Conservation (phyloP, 139 green algal species). For the Coelastrella sp. region DNA sequence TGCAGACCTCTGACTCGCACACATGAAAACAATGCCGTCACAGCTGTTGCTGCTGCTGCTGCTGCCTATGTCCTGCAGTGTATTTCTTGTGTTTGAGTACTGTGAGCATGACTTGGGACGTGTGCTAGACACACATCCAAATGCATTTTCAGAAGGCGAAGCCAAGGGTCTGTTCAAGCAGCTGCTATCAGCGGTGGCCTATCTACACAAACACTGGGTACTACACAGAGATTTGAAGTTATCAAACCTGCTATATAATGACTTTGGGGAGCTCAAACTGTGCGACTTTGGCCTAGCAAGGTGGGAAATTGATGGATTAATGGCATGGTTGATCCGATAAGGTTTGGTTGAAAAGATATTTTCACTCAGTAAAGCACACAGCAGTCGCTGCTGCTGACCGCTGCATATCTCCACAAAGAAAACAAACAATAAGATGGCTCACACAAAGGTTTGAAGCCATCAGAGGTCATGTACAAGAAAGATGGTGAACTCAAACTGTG, state of each 20-base stretch:
- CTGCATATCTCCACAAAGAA: constrained; percentile 78
- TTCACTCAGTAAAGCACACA: too few species aligned
- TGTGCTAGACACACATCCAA: constrained; percentile 72
- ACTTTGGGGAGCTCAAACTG: constrained; percentile 76
- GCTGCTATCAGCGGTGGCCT: constrained; percentile 79
- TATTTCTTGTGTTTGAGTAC: constrained; percentile 93
- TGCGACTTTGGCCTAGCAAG: constrained; percentile 86
- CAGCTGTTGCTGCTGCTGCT: too few species aligned
- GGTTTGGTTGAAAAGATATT: too few species aligned
- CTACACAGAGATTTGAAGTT: constrained; percentile 83
- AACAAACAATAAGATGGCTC: too few species aligned
- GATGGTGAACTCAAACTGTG: constrained; percentile 79
- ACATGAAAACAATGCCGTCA: too few species aligned
- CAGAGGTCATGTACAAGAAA: constrained; percentile 81
- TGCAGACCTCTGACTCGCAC: too few species aligned
- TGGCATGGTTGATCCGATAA: too few species aligned
- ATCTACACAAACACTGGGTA: constrained; percentile 80
- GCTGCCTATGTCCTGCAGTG: constrained; percentile 51
- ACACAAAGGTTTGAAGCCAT: constrained; percentile 81
- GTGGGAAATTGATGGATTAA: background rate
- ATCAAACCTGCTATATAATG: constrained; percentile 82
- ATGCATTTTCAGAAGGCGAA: constrained; percentile 51
- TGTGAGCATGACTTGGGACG: constrained; percentile 84
- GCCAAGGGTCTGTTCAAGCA: constrained; percentile 83
- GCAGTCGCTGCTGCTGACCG: constrained; percentile 78